These are phyloP conservation scores for Candida glucosophila DNA, from an alignment of 1,139 yeast species.

Conservation along the genomic window DNA sequence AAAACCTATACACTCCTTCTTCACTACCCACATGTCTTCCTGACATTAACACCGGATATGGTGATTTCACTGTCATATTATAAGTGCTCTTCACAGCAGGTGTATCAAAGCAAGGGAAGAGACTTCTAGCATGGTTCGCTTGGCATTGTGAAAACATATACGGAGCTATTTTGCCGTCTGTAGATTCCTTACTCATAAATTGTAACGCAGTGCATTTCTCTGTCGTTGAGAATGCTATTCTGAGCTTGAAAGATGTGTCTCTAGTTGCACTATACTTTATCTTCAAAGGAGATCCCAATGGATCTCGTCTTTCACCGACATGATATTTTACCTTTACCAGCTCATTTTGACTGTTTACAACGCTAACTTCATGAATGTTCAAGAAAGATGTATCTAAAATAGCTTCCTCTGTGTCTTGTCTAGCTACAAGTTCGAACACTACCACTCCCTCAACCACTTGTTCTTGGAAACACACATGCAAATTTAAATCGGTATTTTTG, in stretches of 20 bases:
- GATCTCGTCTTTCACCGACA: conserved; percentile 44
- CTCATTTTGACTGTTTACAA: conserved; percentile 30
- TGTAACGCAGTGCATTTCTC: conserved; percentile 75
- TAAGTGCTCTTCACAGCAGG: conserved; percentile 73
- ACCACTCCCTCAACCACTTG: conserved; percentile 50
- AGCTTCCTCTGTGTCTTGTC: conserved; percentile 21
- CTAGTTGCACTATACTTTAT: conserved; percentile 16
- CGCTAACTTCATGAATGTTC: conserved; percentile 33
- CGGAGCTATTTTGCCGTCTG: conserved; percentile 67
- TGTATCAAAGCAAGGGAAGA: conserved; percentile 88
- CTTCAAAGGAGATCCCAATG: conserved; percentile 58
- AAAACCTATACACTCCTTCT: conserved; percentile 33
- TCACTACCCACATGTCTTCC: conserved; percentile 37
- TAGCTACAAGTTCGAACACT: conserved; percentile 30
- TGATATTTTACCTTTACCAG: conserved; percentile 17
- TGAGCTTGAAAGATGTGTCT: conserved; percentile 20
- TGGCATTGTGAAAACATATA: conserved; percentile 87
- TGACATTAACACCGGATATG: conserved; percentile 61
- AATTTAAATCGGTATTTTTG: conserved; percentile 41
- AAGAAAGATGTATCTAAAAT: conserved; percentile 66
- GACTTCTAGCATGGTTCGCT: conserved; percentile 82
- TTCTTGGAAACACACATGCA: conserved; percentile 48
- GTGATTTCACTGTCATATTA: conserved; percentile 52
- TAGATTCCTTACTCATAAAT: conserved; percentile 69
- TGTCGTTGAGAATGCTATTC: conserved; percentile 58